Base-by-base conservation (phyloP, 306 rosid genomes). In the Neltuma alba region DNA sequence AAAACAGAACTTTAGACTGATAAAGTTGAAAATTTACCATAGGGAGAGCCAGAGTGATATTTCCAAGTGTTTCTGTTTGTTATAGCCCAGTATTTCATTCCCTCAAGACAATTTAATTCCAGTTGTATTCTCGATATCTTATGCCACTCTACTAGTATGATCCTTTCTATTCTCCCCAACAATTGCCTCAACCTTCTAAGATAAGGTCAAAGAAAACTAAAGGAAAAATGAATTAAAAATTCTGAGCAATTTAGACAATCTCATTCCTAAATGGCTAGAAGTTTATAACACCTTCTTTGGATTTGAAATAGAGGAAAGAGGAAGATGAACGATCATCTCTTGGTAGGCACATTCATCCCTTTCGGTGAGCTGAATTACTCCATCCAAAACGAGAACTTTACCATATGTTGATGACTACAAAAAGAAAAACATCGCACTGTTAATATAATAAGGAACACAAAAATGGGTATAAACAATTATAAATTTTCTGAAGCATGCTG, bases 311-410 rank as follows among this genome's bases (percentile, higher is more conserved):
- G 99, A 96, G 91, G 98, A 91, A 50, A 96, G 94, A 31, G 99
- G 98, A 84, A 96, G 97, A 79, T 96, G 98, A 55, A 96, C 79
- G 75, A 96, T 96, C 99, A 96, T 96, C 86, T 96, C 99, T 86
- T 96, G 99, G 88, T 96, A 96, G 65, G 99, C 97, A 66, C 99
- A 96, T 86, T 96, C 99, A 54, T 96, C 99, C 80, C 97, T 90
- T 86, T 96, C 99, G 0, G 99, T 96, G 68, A 96, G 94, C 81
- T 96, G 99, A 86, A 96, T 96, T 84, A 93, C 98, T 63, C 99
- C 99, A 40, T 96, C 99, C 93, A 96, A 82, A 77, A 96, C 89
- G 54, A 96, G 99, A 88, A 96, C 98, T 76, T 88, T 96, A 34
- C 99, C 99, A 80, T 96, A 96, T 14, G 99, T 83, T n/a, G 98